Evolutionary conservation across 1,139 yeast species (phyloP).

Genomic region (Ogataea hybrid): DNA sequence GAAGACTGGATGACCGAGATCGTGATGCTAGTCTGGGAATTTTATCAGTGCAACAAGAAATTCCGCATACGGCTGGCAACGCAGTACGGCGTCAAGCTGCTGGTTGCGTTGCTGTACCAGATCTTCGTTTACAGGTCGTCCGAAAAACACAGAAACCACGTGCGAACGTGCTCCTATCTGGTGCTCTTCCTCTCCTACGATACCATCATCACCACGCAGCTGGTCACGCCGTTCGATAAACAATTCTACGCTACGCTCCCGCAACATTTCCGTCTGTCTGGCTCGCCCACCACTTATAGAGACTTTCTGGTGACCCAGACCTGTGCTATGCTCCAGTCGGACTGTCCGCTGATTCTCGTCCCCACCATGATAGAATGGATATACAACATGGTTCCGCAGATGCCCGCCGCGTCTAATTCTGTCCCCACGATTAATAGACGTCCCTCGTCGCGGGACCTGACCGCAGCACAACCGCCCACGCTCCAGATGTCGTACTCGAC

Average conservation of each 20-base stretch:
- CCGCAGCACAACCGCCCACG: slow-evolving; percentile 41
- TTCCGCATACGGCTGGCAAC: slow-evolving; percentile 47
- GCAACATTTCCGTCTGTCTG: slow-evolving; percentile 39
- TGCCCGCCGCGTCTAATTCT: slow-evolving; percentile 26
- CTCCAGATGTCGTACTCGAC: slow-evolving; percentile 54
- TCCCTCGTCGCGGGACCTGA: slow-evolving; percentile 21
- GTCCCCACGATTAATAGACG: slow-evolving; percentile 25
- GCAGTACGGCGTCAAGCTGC: slow-evolving; percentile 51
- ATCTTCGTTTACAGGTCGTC: slow-evolving; percentile 47
- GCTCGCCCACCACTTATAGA: slow-evolving; percentile 47
- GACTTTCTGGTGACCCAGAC: slow-evolving; percentile 60
- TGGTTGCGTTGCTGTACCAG: slow-evolving; percentile 55
- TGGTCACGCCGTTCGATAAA: slow-evolving; percentile 44
- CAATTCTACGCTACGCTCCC: slow-evolving; percentile 48
- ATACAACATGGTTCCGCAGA: slow-evolving; percentile 57
- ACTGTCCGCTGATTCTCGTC: slow-evolving; percentile 36
- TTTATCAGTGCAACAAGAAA: slow-evolving; percentile 65
- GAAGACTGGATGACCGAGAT: slow-evolving; percentile 56
- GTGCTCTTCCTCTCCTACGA: slow-evolving; percentile 62
- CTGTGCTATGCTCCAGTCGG: slow-evolving; percentile 38
- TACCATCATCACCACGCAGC: slow-evolving; percentile 35
- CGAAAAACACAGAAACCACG: slow-evolving; percentile 44
- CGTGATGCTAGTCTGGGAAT: slow-evolving; percentile 69
- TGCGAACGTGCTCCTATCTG: slow-evolving; percentile 59
- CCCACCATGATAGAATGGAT: slow-evolving; percentile 55